These are phyloP conservation scores for Cercospora sp. DNA, from an alignment of 2,329 filamentous ascomycete genomes.

Conservation along the genomic window DNA sequence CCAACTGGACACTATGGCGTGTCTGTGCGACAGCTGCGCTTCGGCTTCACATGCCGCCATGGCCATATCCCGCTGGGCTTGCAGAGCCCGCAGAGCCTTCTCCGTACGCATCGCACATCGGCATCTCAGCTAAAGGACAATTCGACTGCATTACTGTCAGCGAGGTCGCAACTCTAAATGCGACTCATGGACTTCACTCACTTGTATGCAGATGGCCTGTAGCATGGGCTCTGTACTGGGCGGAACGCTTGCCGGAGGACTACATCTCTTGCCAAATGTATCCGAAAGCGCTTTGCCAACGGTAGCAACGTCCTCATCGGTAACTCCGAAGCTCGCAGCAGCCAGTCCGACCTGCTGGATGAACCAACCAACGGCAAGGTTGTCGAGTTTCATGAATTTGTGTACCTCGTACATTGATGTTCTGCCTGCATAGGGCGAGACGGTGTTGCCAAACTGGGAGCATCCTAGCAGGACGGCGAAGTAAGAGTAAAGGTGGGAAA, in stretches of 20 bases:
- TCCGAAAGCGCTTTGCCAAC: conserved; percentile 54
- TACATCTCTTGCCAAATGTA: conserved; percentile 57
- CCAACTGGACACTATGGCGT: not conserved
- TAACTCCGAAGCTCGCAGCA: conserved; percentile 60
- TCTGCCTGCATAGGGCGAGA: conserved; percentile 54
- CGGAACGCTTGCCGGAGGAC: conserved; percentile 46
- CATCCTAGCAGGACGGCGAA: conserved; percentile 62
- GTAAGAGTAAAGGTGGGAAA: conserved; percentile 64
- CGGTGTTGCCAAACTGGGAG: conserved; percentile 52
- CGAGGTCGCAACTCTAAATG: not conserved
- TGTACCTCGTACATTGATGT: conserved; percentile 57
- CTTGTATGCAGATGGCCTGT: conserved; percentile 56
- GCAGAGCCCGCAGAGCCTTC: not conserved
- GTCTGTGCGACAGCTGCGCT: not conserved
- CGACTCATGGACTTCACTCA: not conserved
- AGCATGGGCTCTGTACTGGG: conserved; percentile 50
- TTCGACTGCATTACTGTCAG: not conserved
- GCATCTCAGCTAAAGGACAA: conserved; percentile 6
- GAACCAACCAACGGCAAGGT: conserved; percentile 59
- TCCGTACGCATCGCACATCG: conserved; percentile 1
- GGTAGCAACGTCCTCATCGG: conserved; percentile 51
- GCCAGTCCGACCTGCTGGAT: conserved; percentile 59
- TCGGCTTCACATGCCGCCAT: not conserved
- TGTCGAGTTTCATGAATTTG: conserved; percentile 59
- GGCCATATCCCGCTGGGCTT: not conserved